Conservation (phyloP, 345 rosid species). For the Eucalyptus pumila region DNA sequence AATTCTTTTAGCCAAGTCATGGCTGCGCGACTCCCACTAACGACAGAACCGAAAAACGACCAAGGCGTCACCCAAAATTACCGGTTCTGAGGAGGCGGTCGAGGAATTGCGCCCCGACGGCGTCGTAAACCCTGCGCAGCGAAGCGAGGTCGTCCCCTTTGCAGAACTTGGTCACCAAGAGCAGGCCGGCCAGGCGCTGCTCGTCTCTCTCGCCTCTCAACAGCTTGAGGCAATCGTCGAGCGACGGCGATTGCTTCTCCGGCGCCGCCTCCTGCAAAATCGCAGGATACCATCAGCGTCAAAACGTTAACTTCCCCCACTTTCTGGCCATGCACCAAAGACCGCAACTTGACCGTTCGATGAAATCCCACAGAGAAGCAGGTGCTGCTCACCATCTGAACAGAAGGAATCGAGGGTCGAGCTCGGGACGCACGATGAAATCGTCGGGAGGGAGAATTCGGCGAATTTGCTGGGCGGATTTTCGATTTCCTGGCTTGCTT, state of each 20-base stretch:
- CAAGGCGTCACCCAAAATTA: not conserved
- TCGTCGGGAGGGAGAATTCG: not conserved
- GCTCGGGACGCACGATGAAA: not conserved
- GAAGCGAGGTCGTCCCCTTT: slow-evolving; percentile 47
- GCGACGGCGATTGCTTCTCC: slow-evolving; percentile 26
- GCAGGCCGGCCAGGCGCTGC: slow-evolving; percentile 81
- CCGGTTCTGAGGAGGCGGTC: slow-evolving; percentile 72
- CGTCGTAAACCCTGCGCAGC: slow-evolving; percentile 49
- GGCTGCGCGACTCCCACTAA: not conserved
- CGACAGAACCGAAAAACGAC: not conserved
- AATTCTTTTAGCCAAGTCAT: not conserved
- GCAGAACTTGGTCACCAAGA: slow-evolving; percentile 72
- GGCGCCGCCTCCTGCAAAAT: not conserved
- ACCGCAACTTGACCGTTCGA: not conserved
- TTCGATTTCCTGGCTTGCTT: not conserved
- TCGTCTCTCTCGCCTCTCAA: slow-evolving; percentile 84
- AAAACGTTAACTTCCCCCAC: not conserved
- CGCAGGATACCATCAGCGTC: not conserved
- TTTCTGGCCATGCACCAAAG: not conserved
- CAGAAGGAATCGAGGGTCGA: not conserved
- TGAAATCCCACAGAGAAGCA: not conserved
- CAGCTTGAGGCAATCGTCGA: slow-evolving; percentile 70
- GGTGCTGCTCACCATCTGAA: not conserved
- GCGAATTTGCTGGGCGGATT: not conserved
- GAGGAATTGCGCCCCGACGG: slow-evolving; percentile 59